Percentiles rank a stretch among this genome's conserved stretches.
Conservation (phyloP, 2,329 filamentous ascomycete species). For the Cryphonectria parasitica region DNA sequence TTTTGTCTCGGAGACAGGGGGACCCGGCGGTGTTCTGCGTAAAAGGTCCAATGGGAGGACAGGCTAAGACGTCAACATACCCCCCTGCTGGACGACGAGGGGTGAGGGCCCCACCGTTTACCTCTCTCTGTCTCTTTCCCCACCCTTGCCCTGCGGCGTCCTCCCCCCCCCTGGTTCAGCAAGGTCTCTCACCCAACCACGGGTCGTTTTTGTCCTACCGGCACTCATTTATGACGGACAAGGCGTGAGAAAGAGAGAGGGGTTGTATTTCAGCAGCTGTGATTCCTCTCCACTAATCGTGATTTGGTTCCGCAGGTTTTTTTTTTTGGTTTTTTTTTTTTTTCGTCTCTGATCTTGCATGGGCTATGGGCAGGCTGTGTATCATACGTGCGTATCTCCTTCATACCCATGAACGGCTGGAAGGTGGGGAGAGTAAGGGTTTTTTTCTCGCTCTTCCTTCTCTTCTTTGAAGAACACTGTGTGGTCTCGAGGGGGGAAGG, state of each 20-base stretch:
- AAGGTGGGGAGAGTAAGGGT: not conserved
- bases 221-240: too few relatives aligned
- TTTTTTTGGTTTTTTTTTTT: too few relatives aligned
- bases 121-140: not conserved
- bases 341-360: not conserved
- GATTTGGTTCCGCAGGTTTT: not conserved
- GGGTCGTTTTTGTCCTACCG: too few relatives aligned
- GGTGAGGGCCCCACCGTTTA: too few relatives aligned
- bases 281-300: not conserved
- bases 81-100: too few relatives aligned
- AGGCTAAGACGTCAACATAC: not conserved
- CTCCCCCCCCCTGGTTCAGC: too few relatives aligned
- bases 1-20: not conserved
- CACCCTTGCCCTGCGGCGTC: too few relatives aligned
- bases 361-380: not conserved
- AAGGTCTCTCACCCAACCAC: too few relatives aligned
- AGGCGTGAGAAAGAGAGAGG: too few relatives aligned
- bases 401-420: not conserved
- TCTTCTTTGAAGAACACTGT: not conserved
- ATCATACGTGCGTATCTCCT: not conserved
- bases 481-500: too few relatives aligned
- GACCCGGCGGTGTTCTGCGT: not conserved
- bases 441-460: not conserved
- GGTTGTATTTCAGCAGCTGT: not conserved
- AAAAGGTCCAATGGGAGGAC: not conserved